Percentiles rank a stretch among this genome's conserved stretches.
Conservation (phyloP, 2,329 filamentous ascomycete genomes). For the Trichophyton rubrum region DNA sequence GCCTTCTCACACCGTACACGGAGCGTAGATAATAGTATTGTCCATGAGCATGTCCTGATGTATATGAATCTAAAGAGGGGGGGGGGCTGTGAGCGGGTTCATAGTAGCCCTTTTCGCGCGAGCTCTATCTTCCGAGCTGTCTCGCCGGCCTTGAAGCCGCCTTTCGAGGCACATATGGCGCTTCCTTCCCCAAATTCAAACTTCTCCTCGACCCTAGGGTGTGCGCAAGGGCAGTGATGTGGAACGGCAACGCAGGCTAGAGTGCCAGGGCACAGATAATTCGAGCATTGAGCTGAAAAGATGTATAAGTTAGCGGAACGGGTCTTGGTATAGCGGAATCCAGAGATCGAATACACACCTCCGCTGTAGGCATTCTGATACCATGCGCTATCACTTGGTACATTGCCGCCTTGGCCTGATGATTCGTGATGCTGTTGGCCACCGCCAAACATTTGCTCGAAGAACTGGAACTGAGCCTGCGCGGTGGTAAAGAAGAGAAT, state of each 20-base stretch:
- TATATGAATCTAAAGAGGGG: background rate
- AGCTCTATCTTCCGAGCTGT: slow-evolving; percentile 38
- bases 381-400: slow-evolving; percentile 67
- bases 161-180: slow-evolving; percentile 37
- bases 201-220: slow-evolving; percentile 63
- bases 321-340: background rate
- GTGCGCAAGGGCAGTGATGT: slow-evolving; percentile 91
- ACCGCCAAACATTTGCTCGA: slow-evolving; percentile 87
- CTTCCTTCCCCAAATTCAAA: slow-evolving; percentile 46
- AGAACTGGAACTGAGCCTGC: slow-evolving; percentile 85
- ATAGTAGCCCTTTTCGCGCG: slow-evolving; percentile 38
- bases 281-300: slow-evolving; percentile 62
- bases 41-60: background rate
- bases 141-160: slow-evolving; percentile 37
- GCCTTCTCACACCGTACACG: background rate
- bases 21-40: background rate
- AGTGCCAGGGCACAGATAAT: slow-evolving; percentile 89
- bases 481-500: slow-evolving; percentile 51
- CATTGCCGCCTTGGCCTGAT: slow-evolving; percentile 59
- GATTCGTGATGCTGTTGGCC: slow-evolving; percentile 44
- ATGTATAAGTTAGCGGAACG: background rate
- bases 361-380: slow-evolving; percentile 46
- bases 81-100: slow-evolving; percentile 11
- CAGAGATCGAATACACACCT: slow-evolving; percentile 7
- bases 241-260: slow-evolving; percentile 92